These are phyloP conservation scores for Saprolegnia parasitica DNA, from an alignment of 352 stramenopile genomes.

Conservation along the genomic window DNA sequence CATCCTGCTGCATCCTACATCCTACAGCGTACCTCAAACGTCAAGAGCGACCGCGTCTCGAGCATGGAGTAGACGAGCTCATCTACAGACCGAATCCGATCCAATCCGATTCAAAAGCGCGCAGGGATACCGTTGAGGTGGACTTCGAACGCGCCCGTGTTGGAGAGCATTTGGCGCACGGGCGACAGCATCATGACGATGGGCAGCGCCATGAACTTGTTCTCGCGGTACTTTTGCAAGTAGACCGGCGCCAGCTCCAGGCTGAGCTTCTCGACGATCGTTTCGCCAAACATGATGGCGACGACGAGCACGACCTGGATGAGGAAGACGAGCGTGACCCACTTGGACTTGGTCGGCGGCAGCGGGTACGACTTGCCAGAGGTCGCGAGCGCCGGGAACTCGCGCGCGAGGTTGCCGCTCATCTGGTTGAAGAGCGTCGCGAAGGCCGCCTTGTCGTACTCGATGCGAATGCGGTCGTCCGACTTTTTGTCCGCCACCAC, in stretches of 20 bases:
- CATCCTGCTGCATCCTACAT: neutral
- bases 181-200: slow-evolving; percentile 25
- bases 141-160: slow-evolving; percentile 27
- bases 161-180: slow-evolving; percentile 26
- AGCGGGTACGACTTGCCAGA: slow-evolving; percentile 30
- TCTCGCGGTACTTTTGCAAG: slow-evolving; percentile 21
- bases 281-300: slow-evolving; percentile 17
- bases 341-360: neutral
- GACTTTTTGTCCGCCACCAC: slow-evolving; percentile 11
- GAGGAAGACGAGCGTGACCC: slow-evolving; percentile 8
- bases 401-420: neutral
- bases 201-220: slow-evolving; percentile 27
- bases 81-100: neutral
- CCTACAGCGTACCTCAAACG: slow-evolving; percentile 1
- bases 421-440: slow-evolving; percentile 13
- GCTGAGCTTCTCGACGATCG: slow-evolving; percentile 17
- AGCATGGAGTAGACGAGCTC: slow-evolving; percentile 19
- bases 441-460: slow-evolving; percentile 29
- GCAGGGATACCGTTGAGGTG: slow-evolving; percentile 27
- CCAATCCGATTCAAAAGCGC: neutral
- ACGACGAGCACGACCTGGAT: slow-evolving; percentile 7
- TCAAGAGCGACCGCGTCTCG: neutral
- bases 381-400: slow-evolving; percentile 32
- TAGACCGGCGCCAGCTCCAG: neutral
- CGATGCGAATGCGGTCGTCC: slow-evolving; percentile 25